A percentile compares a stretch with the other conserved stretches of the same genome.
phyloP scores from a whole-genome alignment of 2,329 filamentous ascomycete species.

The Fonsecaea pedrosoi region DNA sequence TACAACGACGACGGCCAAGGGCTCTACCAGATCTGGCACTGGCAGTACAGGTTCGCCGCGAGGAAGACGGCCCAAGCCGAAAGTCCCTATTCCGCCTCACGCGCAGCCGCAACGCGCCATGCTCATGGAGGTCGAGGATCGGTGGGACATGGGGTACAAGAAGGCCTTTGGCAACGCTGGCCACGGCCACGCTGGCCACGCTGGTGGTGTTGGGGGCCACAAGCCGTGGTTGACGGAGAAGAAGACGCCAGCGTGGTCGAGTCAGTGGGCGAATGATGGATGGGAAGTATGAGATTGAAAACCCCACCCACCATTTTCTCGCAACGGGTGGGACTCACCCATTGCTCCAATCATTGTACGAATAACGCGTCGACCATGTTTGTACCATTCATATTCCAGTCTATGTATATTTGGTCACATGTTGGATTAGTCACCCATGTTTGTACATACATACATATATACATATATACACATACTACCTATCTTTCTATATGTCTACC shows the following conservation, averaged over 20 bases:
- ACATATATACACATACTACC: no score
- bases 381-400: no score
- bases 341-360: no score
- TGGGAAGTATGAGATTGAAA: slow-evolving; percentile 41
- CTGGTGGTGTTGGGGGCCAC: not conserved
- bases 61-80: slow-evolving; percentile 41
- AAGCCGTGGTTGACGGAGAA: slow-evolving; percentile 34
- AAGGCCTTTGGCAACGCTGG: slow-evolving; percentile 28
- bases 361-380: no score
- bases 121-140: slow-evolving; percentile 51
- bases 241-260: slow-evolving; percentile 24
- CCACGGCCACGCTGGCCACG: not conserved
- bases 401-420: no score
- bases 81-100: slow-evolving; percentile 44
- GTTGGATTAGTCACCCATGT: no score
- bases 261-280: slow-evolving; percentile 40
- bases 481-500: no score
- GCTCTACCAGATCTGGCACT: slow-evolving; percentile 15
- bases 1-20: slow-evolving; percentile 15
- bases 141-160: slow-evolving; percentile 37
- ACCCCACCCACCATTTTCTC: no score
- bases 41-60: slow-evolving; percentile 22
- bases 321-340: no score
- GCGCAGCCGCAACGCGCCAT: slow-evolving; percentile 53
- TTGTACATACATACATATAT: no score